These are phyloP conservation scores for Spathaspora gorwiae DNA, from an alignment of 805 yeast genomes.

Conservation along the genomic window DNA sequence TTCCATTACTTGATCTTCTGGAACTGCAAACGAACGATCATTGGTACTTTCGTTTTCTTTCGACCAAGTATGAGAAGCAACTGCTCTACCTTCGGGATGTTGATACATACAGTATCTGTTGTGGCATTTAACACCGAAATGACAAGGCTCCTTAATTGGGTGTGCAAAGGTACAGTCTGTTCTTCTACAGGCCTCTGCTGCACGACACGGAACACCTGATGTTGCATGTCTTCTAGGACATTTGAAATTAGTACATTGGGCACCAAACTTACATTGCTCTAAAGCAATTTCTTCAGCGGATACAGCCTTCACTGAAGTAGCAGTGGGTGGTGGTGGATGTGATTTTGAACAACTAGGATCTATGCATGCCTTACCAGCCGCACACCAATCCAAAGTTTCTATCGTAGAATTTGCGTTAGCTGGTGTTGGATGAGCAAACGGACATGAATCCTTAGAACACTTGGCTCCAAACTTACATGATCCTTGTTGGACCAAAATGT, in stretches of 20 bases:
- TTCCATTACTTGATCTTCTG: slow-evolving; percentile 69
- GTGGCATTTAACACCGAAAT: slow-evolving; percentile 71
- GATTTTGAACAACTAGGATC: slow-evolving; percentile 65
- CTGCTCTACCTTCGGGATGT: slow-evolving; percentile 75
- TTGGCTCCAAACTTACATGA: slow-evolving; percentile 69
- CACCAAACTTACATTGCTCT: slow-evolving; percentile 80
- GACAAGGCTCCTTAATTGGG: slow-evolving; percentile 75
- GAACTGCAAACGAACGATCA: slow-evolving; percentile 71
- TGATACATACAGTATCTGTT: slow-evolving; percentile 66
- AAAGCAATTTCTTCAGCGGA: slow-evolving; percentile 32
- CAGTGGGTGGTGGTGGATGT: slow-evolving; percentile 76
- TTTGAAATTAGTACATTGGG: slow-evolving; percentile 67
- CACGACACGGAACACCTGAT: slow-evolving; percentile 70
- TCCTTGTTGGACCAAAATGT: slow-evolving; percentile 8
- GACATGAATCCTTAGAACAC: slow-evolving; percentile 77
- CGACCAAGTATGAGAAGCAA: slow-evolving; percentile 33
- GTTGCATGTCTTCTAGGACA: slow-evolving; percentile 87
- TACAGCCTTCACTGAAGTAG: slow-evolving; percentile 13
- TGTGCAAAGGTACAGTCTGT: slow-evolving; percentile 80
- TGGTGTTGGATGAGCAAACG: slow-evolving; percentile 90
- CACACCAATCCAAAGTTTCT: slow-evolving; percentile 69
- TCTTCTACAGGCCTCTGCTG: slow-evolving; percentile 73
- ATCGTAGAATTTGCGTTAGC: slow-evolving; percentile 73
- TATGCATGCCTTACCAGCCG: slow-evolving; percentile 59
- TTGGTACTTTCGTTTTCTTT: slow-evolving; percentile 37